Conservation (phyloP, 768 basidiomycete species). For the Termitomyces sp. region DNA sequence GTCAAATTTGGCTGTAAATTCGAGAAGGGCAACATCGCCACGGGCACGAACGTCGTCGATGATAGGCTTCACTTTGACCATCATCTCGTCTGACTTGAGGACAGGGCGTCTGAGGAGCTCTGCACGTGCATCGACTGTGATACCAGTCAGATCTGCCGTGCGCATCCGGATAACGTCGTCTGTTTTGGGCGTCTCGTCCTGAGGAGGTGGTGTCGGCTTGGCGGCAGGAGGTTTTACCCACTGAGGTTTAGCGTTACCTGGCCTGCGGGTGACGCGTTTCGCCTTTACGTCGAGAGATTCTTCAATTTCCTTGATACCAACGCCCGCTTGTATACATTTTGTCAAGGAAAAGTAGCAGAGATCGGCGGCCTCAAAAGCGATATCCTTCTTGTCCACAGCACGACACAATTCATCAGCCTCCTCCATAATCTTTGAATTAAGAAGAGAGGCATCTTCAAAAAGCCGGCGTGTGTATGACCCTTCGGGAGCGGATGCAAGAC, state of each 20-base stretch:
- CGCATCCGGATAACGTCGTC: constrained; percentile 73
- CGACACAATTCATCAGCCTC: constrained; percentile 96
- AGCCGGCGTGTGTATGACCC: constrained; percentile 90
- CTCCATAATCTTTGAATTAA: constrained; percentile 94
- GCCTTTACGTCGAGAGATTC: constrained; percentile 81
- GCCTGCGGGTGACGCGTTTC: constrained; percentile 78
- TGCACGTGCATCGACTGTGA: constrained; percentile 50
- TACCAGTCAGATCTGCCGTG: constrained; percentile 53
- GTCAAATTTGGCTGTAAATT: constrained; percentile 93
- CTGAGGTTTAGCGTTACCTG: constrained; percentile 91
- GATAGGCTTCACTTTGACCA: constrained; percentile 90
- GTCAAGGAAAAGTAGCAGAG: constrained; percentile 89
- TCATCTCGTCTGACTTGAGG: constrained; percentile 84
- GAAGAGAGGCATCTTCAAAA: constrained; percentile 77
- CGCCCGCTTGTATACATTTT: constrained; percentile 80
- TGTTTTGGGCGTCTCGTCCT: constrained; percentile 10
- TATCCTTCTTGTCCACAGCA: constrained; percentile 71
- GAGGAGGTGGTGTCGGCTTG: constrained; percentile 7
- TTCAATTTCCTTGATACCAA: constrained; percentile 81
- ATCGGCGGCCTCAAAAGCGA: constrained; percentile 95
- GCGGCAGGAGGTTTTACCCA: constrained; percentile 40
- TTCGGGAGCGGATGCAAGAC: constrained; percentile 74
- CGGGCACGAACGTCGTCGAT: constrained; percentile 80
- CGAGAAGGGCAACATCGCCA: constrained; percentile 85
- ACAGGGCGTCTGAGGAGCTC: constrained; percentile 85